phyloP scores from a whole-genome alignment of 2,329 filamentous ascomycete genomes.

The Akanthomyces uredinophilus region DNA sequence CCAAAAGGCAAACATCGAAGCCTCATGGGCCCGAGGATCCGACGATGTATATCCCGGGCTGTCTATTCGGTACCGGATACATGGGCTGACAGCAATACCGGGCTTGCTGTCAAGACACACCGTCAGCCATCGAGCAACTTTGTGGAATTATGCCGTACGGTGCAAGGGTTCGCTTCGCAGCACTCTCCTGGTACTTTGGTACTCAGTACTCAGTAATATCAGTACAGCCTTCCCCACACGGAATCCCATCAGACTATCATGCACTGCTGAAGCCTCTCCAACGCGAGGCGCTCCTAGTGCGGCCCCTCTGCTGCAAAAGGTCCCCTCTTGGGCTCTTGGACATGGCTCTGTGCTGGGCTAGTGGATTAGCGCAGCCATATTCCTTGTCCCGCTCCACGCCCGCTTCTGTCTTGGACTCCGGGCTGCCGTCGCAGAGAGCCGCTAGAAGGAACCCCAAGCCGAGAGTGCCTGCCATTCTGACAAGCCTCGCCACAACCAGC shows the following conservation, averaged over 20 bases:
- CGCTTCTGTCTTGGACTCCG: not conserved
- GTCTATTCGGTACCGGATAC: no score
- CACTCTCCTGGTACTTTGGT: no score
- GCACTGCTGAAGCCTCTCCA: conserved; percentile 3
- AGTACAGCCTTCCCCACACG: not conserved
- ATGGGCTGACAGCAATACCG: not conserved
- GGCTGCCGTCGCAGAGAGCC: not conserved
- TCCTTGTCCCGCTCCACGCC: conserved; percentile 4
- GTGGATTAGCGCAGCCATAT: conserved; percentile 8
- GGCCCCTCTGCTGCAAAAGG: conserved; percentile 4
- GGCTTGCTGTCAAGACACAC: not conserved
- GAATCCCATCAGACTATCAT: not conserved
- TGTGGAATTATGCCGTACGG: no score
- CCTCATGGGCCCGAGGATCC: not conserved
- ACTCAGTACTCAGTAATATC: no score
- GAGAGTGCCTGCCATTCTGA: not conserved
- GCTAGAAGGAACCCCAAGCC: conserved; percentile 1
- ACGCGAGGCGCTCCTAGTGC: not conserved
- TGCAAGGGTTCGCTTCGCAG: not conserved
- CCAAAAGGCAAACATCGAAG: not conserved
- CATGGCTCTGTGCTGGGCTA: not conserved
- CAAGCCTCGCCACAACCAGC: not conserved
- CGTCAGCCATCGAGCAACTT: no score
- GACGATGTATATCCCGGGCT: not conserved
- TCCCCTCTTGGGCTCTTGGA: not conserved